phyloP scores from a whole-genome alignment of 257 asterid species.

The Jaltomata sinuosa region DNA sequence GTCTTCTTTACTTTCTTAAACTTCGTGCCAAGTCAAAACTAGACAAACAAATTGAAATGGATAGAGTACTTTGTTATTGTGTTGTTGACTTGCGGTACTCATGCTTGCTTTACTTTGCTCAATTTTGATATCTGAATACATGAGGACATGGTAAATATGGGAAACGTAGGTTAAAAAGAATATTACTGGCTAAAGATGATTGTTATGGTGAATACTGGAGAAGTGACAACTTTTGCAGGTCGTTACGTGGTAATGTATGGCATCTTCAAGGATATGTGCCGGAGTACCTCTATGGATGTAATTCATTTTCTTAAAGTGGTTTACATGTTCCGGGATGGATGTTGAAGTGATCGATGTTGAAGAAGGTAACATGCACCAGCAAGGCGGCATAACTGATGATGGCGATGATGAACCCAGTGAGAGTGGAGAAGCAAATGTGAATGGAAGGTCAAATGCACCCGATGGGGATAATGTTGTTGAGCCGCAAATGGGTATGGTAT shows the following conservation, averaged over 20 bases:
- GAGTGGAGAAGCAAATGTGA: slow-evolving; percentile 29
- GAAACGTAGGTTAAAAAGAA: neutral
- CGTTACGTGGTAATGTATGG: neutral
- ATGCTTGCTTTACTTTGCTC: neutral
- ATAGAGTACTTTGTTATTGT: neutral
- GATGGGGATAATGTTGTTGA: slow-evolving; percentile 30
- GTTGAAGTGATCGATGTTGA: slow-evolving; percentile 33
- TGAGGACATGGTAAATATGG: neutral
- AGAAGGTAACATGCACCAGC: slow-evolving; percentile 36
- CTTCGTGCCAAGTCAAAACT: no score
- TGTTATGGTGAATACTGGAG: neutral
- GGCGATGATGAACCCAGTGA: slow-evolving; percentile 44
- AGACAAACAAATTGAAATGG: no score
- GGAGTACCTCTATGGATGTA: slow-evolving; percentile 2
- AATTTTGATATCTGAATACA: neutral
- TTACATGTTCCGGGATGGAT: slow-evolving; percentile 20
- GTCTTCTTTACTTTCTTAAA: no score
- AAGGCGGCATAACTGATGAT: slow-evolving; percentile 34
- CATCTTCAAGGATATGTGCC: neutral
- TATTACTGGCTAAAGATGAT: neutral
- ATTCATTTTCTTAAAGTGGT: slow-evolving; percentile 15
- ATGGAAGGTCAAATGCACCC: slow-evolving; percentile 23
- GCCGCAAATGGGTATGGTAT: slow-evolving; percentile 72
- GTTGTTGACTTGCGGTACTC: neutral
- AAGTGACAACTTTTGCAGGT: neutral